phyloP scores from a whole-genome alignment of 2,329 filamentous ascomycete genomes.

The Rugonectria rugulosa region DNA sequence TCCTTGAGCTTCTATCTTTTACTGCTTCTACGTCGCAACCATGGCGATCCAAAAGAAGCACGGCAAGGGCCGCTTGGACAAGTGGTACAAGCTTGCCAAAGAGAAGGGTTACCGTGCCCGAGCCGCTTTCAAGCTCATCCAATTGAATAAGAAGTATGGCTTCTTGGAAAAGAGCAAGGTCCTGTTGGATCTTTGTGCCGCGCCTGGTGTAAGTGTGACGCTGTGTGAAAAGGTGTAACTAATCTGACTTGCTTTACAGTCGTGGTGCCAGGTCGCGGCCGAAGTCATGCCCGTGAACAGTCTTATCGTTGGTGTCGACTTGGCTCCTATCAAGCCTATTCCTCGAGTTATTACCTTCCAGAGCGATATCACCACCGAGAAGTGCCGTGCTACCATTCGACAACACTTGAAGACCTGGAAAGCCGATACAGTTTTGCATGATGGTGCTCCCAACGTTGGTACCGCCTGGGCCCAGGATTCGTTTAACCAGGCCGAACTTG shows the following conservation, averaged over 20 bases:
- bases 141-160: constrained; percentile 98
- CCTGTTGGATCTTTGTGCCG: constrained; percentile 95
- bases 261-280: constrained; percentile 95
- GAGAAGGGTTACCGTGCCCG: constrained; percentile 96
- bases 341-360: constrained; percentile 95
- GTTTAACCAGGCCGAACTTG: constrained; percentile 95
- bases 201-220: constrained; percentile 74
- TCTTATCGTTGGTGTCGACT: constrained; percentile 93
- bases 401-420: constrained; percentile 95
- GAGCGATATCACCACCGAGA: constrained; percentile 97
- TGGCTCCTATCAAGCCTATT: constrained; percentile 94
- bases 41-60: constrained; percentile 99
- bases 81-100: constrained; percentile 98
- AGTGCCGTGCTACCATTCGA: constrained; percentile 89
- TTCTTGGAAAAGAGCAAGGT: constrained; percentile 98
- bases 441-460: constrained; percentile 97
- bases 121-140: constrained; percentile 97
- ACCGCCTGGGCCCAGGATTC: constrained; percentile 98
- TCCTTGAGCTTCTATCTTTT: constrained; percentile 7
- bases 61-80: constrained; percentile 97
- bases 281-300: constrained; percentile 92
- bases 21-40: constrained; percentile 21
- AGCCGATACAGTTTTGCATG: constrained; percentile 92
- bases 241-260: constrained; percentile 57
- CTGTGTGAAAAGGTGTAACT: background rate